phyloP scores from a whole-genome alignment of 148 eudicot species.

The Arctostaphylos glauca region DNA sequence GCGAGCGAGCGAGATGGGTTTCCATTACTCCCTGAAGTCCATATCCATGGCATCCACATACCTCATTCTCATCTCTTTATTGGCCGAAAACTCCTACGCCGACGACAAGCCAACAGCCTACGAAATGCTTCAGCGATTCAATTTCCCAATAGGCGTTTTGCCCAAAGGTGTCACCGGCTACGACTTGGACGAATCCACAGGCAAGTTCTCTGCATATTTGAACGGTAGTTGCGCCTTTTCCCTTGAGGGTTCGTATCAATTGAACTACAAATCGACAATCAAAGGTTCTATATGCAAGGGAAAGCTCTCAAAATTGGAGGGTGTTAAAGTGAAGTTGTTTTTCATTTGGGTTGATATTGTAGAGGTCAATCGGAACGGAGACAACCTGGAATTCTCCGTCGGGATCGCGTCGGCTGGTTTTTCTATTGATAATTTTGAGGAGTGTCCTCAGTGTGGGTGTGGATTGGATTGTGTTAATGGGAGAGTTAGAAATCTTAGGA shows the following conservation, averaged over 20 bases:
- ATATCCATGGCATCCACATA: background rate
- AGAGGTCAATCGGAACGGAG: slow-evolving; percentile 34
- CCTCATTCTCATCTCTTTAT: slow-evolving; percentile 4
- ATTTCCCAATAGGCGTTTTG: slow-evolving; percentile 42
- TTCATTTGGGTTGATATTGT: slow-evolving; percentile 45
- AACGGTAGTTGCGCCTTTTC: slow-evolving; percentile 36
- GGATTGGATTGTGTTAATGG: slow-evolving; percentile 40
- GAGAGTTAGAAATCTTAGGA: background rate
- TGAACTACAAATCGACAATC: slow-evolving; percentile 36
- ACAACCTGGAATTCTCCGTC: slow-evolving; percentile 45
- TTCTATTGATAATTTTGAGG: slow-evolving; percentile 36
- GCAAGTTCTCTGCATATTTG: slow-evolving; percentile 34
- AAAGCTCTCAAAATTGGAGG: slow-evolving; percentile 26
- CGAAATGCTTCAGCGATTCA: slow-evolving; percentile 36
- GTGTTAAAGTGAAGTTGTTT: slow-evolving; percentile 42
- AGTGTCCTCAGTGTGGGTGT: slow-evolving; percentile 50
- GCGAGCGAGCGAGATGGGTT: background rate
- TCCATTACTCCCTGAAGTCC: background rate
- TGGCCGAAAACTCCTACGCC: background rate
- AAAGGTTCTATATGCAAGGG: slow-evolving; percentile 28
- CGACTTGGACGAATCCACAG: slow-evolving; percentile 37
- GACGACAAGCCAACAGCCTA: slow-evolving; percentile 31
- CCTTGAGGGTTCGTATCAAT: slow-evolving; percentile 39
- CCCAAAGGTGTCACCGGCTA: slow-evolving; percentile 47
- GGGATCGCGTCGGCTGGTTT: slow-evolving; percentile 50